phyloP scores from a whole-genome alignment of 2,329 filamentous ascomycete genomes.

The Alternaria consortialis region DNA sequence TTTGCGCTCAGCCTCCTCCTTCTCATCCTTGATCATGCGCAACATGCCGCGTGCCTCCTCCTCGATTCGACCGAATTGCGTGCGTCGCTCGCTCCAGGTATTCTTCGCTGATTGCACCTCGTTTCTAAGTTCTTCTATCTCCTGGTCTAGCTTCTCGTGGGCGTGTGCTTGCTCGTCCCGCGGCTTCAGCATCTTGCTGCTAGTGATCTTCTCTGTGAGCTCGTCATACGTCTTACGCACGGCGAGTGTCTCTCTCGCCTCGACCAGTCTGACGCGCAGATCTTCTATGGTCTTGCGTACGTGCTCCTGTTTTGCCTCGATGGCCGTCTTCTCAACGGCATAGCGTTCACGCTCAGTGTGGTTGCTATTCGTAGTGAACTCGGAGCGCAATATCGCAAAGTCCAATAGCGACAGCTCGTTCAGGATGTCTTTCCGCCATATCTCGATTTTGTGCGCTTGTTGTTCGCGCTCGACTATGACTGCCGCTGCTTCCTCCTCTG shows the following conservation, averaged over 20 bases:
- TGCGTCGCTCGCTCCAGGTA: constrained; percentile 84
- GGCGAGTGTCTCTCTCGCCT: constrained; percentile 69
- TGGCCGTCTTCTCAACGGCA: constrained; percentile 78
- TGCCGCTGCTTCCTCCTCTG: constrained; percentile 57
- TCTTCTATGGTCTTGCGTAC: constrained; percentile 79
- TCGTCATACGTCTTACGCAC: constrained; percentile 88
- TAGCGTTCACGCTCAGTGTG: constrained; percentile 84
- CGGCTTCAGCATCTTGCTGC: constrained; percentile 78
- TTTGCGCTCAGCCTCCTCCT: constrained; percentile 88
- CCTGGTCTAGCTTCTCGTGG: constrained; percentile 82
- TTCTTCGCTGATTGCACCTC: constrained; percentile 83
- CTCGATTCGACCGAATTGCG: constrained; percentile 88
- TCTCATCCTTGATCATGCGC: constrained; percentile 89
- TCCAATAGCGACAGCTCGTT: constrained; percentile 91
- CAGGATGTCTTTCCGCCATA: constrained; percentile 82
- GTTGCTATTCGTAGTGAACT: constrained; percentile 86
- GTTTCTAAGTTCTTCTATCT: constrained; percentile 85
- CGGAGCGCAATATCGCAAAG: constrained; percentile 84
- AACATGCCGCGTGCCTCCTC: constrained; percentile 89
- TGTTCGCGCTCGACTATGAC: constrained; percentile 59
- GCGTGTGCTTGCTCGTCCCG: constrained; percentile 84
- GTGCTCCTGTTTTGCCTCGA: constrained; percentile 77
- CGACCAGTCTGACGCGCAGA: constrained; percentile 78
- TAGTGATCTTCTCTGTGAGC: constrained; percentile 85
- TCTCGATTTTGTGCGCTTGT: constrained; percentile 65